These are phyloP conservation scores for Ganoderma boninense DNA, from an alignment of 1,284 basidiomycete genomes.

Conservation along the genomic window DNA sequence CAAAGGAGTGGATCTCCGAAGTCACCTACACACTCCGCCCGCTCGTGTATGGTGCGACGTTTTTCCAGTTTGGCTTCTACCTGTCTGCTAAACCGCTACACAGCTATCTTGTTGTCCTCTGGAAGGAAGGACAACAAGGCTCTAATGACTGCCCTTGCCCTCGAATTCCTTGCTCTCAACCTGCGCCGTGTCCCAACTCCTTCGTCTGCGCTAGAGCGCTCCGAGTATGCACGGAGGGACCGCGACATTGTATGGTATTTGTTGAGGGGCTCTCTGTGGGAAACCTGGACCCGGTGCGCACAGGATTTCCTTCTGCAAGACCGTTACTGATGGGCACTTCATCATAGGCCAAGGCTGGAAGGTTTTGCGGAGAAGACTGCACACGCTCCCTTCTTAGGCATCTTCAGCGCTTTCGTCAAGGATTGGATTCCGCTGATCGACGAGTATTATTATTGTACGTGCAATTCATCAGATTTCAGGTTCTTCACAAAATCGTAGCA, in stretches of 20 bases:
- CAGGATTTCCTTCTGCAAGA: constrained; percentile 2
- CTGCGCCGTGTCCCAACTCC: constrained; percentile 70
- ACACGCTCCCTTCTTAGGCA: constrained; percentile 74
- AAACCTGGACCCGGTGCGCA: constrained; percentile 79
- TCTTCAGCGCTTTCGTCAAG: constrained; percentile 80
- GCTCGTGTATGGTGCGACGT: constrained; percentile 71
- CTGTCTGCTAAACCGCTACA: constrained; percentile 27
- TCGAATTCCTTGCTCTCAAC: constrained; percentile 74
- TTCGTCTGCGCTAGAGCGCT: constrained; percentile 72
- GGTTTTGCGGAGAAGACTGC: constrained; percentile 65
- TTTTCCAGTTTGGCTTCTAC: neutral
- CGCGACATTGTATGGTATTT: constrained; percentile 87
- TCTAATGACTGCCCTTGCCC: constrained; percentile 61
- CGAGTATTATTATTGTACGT: constrained; percentile 95
- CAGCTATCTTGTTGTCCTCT: constrained; percentile 43
- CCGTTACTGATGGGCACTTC: constrained; percentile 13
- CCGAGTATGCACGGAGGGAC: constrained; percentile 85
- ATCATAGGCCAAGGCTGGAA: constrained; percentile 77
- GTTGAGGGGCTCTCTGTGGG: constrained; percentile 90
- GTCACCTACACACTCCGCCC: constrained; percentile 72
- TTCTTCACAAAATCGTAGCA: neutral
- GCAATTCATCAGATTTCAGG: neutral
- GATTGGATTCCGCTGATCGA: constrained; percentile 96
- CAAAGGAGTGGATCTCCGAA: constrained; percentile 78
- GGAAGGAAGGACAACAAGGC: constrained; percentile 54